A percentile compares a stretch with the other conserved stretches of the same genome.
Evolutionary conservation across 176 grass and related monocot species (phyloP).

Genomic region (Panicum miliaceum): DNA sequence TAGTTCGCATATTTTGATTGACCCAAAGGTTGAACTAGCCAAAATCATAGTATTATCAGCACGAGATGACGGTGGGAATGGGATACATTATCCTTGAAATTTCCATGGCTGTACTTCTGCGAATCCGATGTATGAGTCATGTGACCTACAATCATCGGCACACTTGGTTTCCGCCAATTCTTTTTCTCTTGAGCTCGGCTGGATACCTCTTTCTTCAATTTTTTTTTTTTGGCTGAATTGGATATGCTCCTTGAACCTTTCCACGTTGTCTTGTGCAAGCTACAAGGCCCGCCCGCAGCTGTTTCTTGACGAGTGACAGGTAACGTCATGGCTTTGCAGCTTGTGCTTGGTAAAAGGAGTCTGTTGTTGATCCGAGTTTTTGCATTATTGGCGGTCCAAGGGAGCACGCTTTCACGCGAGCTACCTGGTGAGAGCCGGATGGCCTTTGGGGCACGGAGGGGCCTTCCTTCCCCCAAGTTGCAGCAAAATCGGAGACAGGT

Average conservation of each 20-base stretch:
- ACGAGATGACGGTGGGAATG: background rate
- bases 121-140: conserved; percentile 11
- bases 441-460: conserved; percentile 28
- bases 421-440: background rate
- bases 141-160: conserved; percentile 2
- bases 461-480: background rate
- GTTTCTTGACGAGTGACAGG: conserved; percentile 20
- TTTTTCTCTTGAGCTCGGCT: background rate
- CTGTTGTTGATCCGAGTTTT: background rate
- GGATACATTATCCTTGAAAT: background rate
- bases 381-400: conserved; percentile 18
- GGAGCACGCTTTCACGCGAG: conserved; percentile 11
- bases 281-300: background rate
- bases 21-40: background rate
- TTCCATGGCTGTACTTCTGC: background rate
- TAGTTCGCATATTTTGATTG: conserved; percentile 25
- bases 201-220: background rate
- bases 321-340: conserved; percentile 9
- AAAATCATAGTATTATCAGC: conserved; percentile 15
- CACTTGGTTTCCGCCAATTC: background rate
- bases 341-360: conserved; percentile 1
- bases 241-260: background rate
- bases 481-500: background rate
- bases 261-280: background rate
- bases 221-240: background rate